Conservation (phyloP, 352 stramenopile genomes). For the Globisporangium recalcitrans region DNA sequence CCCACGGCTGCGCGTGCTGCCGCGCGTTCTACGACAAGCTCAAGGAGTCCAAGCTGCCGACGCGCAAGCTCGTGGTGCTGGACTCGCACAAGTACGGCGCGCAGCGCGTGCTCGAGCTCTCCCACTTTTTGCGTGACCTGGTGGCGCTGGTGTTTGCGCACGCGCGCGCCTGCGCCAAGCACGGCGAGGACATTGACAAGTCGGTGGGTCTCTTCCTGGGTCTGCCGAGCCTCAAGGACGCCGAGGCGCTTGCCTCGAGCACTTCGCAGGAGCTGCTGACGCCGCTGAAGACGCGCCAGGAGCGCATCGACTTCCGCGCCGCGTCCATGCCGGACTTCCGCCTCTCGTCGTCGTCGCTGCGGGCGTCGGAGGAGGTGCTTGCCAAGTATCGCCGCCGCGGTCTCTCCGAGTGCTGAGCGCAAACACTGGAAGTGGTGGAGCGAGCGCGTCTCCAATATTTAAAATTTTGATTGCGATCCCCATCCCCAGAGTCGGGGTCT, state of each 20-base stretch:
- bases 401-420: constrained; percentile 25
- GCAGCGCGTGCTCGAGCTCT: constrained; percentile 53
- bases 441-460: not conserved
- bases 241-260: constrained; percentile 31
- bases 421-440: not conserved
- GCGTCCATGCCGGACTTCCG: constrained; percentile 66
- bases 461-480: not conserved
- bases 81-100: constrained; percentile 55
- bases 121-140: constrained; percentile 56
- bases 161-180: constrained; percentile 34
- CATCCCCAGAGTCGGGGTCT: not conserved
- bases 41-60: constrained; percentile 42
- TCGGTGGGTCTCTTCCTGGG: constrained; percentile 59
- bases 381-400: constrained; percentile 25
- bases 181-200: constrained; percentile 60
- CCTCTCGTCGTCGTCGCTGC: constrained; percentile 34
- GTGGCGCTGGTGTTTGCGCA: constrained; percentile 35
- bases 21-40: constrained; percentile 45
- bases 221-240: constrained; percentile 35
- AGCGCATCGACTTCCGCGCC: constrained; percentile 63
- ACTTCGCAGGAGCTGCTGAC: constrained; percentile 28
- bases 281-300: constrained; percentile 52
- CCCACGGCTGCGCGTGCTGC: constrained; percentile 44
- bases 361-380: constrained; percentile 21
- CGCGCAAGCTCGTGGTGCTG: constrained; percentile 47